A percentile compares a stretch with the other conserved stretches of the same genome.
Conservation (phyloP, 1,284 basidiomycete species). For the Pseudozyma sp. region DNA sequence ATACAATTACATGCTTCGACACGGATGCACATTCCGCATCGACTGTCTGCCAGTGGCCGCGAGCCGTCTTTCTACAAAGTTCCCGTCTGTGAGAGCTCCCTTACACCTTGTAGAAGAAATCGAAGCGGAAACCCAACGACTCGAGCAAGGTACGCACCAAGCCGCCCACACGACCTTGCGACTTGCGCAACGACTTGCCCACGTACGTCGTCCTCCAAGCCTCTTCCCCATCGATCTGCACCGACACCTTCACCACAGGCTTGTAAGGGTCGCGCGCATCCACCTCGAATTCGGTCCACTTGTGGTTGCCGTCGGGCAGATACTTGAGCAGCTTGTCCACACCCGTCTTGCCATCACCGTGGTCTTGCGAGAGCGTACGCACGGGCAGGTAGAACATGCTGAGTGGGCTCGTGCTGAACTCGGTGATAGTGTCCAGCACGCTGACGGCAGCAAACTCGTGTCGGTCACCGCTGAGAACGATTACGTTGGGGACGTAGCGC, state of each 20-base stretch:
- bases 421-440: slow-evolving; percentile 71
- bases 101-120: slow-evolving; percentile 45
- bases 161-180: slow-evolving; percentile 61
- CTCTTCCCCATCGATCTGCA: slow-evolving; percentile 76
- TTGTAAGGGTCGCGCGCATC: slow-evolving; percentile 75
- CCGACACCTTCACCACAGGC: slow-evolving; percentile 72
- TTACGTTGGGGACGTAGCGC: slow-evolving; percentile 77
- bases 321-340: slow-evolving; percentile 77
- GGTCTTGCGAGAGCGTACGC: slow-evolving; percentile 69
- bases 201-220: slow-evolving; percentile 73
- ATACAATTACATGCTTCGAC: slow-evolving; percentile 17
- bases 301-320: slow-evolving; percentile 68
- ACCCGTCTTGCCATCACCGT: slow-evolving; percentile 71
- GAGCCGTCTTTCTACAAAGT: too few relatives aligned
- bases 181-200: slow-evolving; percentile 61
- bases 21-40: background rate
- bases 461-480: slow-evolving; percentile 75
- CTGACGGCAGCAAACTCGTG: slow-evolving; percentile 79
- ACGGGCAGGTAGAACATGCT: slow-evolving; percentile 70
- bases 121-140: slow-evolving; percentile 62
- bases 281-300: slow-evolving; percentile 77
- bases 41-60: too few relatives aligned
- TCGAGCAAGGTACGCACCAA: slow-evolving; percentile 66
- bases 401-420: slow-evolving; percentile 77
- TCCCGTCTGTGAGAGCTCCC: too few relatives aligned